Conservation (phyloP, 495 filamentous ascomycete species). For the Penicillium ochrochloron region DNA sequence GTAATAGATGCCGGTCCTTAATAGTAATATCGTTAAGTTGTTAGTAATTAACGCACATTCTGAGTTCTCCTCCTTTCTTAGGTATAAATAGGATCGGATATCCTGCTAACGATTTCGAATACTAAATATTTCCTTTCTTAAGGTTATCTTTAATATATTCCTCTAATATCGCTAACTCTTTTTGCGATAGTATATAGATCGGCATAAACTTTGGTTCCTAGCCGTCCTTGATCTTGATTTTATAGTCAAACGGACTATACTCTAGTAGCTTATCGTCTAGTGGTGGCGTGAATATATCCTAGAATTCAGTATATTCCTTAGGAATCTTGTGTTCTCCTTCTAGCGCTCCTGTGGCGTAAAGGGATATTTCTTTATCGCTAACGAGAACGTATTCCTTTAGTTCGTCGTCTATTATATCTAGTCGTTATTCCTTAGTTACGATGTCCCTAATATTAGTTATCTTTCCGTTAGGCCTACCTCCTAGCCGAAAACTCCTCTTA, state of each 20-base stretch:
- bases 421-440: neutral
- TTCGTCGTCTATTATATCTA: slow-evolving; percentile 1
- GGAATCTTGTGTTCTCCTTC: slow-evolving; percentile 4
- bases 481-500: slow-evolving; percentile 10
- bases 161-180: slow-evolving; percentile 13
- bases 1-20: slow-evolving; percentile 32
- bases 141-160: slow-evolving; percentile 9
- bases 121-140: neutral
- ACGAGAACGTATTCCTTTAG: neutral
- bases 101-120: slow-evolving; percentile 1
- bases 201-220: neutral
- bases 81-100: slow-evolving; percentile 30
- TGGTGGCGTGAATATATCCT: slow-evolving; percentile 17
- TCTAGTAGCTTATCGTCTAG: slow-evolving; percentile 15
- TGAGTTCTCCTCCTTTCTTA: slow-evolving; percentile 32
- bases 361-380: neutral
- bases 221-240: slow-evolving; percentile 1
- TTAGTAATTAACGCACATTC: slow-evolving; percentile 32
- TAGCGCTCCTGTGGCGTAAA: neutral
- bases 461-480: neutral
- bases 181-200: slow-evolving; percentile 1
- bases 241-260: neutral
- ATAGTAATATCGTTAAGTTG: slow-evolving; percentile 33
- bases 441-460: neutral
- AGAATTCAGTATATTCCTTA: slow-evolving; percentile 5